Conservation (phyloP, 2,329 filamentous ascomycete genomes). For the Fusarium caatingaense region DNA sequence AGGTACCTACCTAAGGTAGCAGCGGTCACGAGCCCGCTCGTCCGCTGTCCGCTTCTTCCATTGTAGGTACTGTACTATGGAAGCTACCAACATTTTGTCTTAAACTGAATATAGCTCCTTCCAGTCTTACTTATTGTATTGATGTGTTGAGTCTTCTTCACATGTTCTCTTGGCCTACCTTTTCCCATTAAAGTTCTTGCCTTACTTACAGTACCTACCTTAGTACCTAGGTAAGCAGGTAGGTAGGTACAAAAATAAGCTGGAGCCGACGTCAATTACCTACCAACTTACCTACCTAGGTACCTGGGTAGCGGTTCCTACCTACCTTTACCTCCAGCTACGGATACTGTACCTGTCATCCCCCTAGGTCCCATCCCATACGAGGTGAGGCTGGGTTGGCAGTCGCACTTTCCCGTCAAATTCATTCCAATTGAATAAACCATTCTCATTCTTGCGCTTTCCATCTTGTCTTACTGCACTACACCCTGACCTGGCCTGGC, state of each 20-base stretch:
- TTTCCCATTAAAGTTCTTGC: background rate
- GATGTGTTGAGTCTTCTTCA: constrained; percentile 1
- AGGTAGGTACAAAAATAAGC: no score
- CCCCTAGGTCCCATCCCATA: background rate
- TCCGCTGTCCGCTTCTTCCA: constrained; percentile 6
- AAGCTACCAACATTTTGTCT: background rate
- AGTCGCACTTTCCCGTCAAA: constrained; percentile 8
- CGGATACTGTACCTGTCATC: background rate
- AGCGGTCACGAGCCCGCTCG: constrained; percentile 14
- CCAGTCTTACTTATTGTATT: background rate
- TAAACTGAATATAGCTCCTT: background rate
- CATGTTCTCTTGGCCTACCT: constrained; percentile 6
- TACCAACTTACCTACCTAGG: background rate
- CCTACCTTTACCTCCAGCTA: no score
- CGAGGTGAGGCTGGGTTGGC: background rate
- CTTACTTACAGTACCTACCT: background rate
- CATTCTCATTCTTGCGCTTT: constrained; percentile 5
- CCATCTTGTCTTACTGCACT: background rate
- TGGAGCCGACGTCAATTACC: background rate
- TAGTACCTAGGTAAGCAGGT: no score
- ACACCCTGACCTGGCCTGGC: background rate
- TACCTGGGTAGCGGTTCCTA: no score
- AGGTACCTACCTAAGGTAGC: no score
- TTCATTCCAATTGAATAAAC: constrained; percentile 21
- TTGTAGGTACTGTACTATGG: background rate